Percentiles rank a stretch among this genome's conserved stretches.
These are phyloP conservation scores for Fomitopsis betulina DNA, from an alignment of 1,284 basidiomycete genomes.

Conservation along the genomic window DNA sequence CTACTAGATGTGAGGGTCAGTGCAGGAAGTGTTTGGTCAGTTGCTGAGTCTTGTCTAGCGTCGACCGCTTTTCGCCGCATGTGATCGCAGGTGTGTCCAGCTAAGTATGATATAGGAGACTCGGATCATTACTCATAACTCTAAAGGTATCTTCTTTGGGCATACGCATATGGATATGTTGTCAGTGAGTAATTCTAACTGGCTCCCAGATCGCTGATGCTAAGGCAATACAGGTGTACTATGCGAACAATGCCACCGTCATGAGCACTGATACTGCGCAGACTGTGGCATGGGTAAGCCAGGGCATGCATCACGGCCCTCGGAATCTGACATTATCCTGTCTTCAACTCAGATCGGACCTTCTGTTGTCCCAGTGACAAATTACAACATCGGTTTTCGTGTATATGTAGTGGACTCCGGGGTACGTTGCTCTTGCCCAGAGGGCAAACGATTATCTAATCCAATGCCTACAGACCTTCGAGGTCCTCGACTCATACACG, in stretches of 20 bases:
- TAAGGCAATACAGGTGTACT: conserved; percentile 52
- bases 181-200: not conserved
- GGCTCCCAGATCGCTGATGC: not conserved
- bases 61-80: conserved; percentile 73
- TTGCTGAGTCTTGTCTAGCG: conserved; percentile 37
- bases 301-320: not conserved
- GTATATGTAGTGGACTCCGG: conserved; percentile 76
- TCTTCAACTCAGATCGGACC: conserved; percentile 52
- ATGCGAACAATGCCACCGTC: conserved; percentile 66
- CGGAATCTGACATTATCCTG: not conserved
- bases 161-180: conserved; percentile 78
- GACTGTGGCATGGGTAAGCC: conserved; percentile 49
- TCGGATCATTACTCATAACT: not conserved
- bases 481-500: conserved; percentile 72
- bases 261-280: conserved; percentile 54
- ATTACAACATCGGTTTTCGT: conserved; percentile 76
- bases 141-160: conserved; percentile 40
- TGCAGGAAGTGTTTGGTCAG: conserved; percentile 8
- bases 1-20: conserved; percentile 57
- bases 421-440: conserved; percentile 32
- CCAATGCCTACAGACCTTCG: conserved; percentile 66
- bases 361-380: conserved; percentile 67
- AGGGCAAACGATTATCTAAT: no score
- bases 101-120: no score
- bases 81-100: conserved; percentile 60